Conservation (phyloP, 495 filamentous ascomycete genomes). For the Acidiella bohemica region DNA sequence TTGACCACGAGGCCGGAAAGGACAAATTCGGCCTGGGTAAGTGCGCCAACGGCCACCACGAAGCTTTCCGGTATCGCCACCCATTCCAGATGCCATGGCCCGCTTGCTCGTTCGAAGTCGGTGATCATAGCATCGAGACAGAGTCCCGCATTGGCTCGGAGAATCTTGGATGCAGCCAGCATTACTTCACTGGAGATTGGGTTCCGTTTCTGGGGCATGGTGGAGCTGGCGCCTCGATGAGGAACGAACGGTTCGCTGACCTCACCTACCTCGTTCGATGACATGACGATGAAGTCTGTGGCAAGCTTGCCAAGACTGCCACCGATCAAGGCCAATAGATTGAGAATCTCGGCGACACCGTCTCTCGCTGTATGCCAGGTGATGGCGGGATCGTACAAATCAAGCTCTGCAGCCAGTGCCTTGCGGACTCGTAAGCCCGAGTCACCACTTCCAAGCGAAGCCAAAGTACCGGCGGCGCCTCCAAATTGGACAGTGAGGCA, state of each 20-base stretch:
- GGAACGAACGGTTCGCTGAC: conserved; percentile 43
- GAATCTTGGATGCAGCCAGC: conserved; percentile 37
- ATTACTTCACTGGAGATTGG: conserved; percentile 42
- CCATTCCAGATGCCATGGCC: conserved; percentile 44
- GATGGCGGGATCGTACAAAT: conserved; percentile 31
- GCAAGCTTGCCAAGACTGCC: conserved; percentile 39
- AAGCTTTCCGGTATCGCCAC: conserved; percentile 40
- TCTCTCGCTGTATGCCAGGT: conserved; percentile 39
- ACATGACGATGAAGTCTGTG: conserved; percentile 43
- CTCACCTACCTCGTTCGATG: conserved; percentile 40
- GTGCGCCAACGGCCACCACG: conserved; percentile 36
- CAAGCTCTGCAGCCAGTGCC: conserved; percentile 27
- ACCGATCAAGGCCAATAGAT: conserved; percentile 38
- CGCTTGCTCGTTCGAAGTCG: conserved; percentile 41
- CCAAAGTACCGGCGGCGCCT: conserved; percentile 21
- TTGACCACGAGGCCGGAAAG: conserved; percentile 37
- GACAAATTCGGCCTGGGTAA: conserved; percentile 37
- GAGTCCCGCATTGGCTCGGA: conserved; percentile 37
- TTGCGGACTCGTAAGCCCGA: conserved; percentile 32
- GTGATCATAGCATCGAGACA: conserved; percentile 41
- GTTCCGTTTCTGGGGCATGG: conserved; percentile 45
- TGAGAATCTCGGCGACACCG: conserved; percentile 37
- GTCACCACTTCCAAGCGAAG: conserved; percentile 22
- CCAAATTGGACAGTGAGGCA: conserved; percentile 21
- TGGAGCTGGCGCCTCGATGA: conserved; percentile 39